Evolutionary conservation across 768 basidiomycete genomes (phyloP).

Genomic region (Amanita pseudoporphyria): DNA sequence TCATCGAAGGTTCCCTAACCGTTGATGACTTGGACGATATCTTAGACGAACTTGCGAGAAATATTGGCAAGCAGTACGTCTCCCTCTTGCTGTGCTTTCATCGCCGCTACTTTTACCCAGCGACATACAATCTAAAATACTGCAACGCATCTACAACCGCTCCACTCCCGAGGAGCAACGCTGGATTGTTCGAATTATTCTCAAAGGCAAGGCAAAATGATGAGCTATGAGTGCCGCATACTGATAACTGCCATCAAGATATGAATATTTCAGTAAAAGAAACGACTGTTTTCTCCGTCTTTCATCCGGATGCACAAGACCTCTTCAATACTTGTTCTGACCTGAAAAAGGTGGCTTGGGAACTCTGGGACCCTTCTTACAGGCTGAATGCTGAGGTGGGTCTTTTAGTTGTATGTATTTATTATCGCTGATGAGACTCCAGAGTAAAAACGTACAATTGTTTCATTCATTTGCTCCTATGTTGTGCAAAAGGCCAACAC

Average conservation of each 20-base stretch:
- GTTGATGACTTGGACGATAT: slow-evolving; percentile 79
- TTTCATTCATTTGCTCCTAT: slow-evolving; percentile 90
- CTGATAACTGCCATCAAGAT: slow-evolving; percentile 36
- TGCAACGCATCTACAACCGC: slow-evolving; percentile 70
- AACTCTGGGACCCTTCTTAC: slow-evolving; percentile 66
- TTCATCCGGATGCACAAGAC: slow-evolving; percentile 92
- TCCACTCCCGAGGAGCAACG: slow-evolving; percentile 83
- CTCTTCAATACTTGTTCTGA: slow-evolving; percentile 96
- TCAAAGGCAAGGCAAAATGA: slow-evolving; percentile 57
- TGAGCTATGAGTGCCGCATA: not conserved
- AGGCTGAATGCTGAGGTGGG: slow-evolving; percentile 55
- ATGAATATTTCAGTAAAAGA: slow-evolving; percentile 91
- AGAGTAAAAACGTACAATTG: slow-evolving; percentile 81
- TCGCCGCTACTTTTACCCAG: slow-evolving; percentile 29
- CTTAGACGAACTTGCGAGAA: slow-evolving; percentile 68
- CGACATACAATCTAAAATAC: slow-evolving; percentile 61
- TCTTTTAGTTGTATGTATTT: not conserved
- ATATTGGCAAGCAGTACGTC: slow-evolving; percentile 65
- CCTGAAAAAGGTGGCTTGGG: slow-evolving; percentile 88
- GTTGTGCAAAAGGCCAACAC: slow-evolving; percentile 84
- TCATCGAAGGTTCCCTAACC: slow-evolving; percentile 62
- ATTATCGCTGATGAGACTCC: not conserved
- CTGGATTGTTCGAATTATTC: slow-evolving; percentile 93
- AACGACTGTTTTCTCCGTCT: slow-evolving; percentile 81
- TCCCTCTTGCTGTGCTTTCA: not conserved